Evolutionary conservation across 768 basidiomycete genomes (phyloP), one percentile per base, ranked within the genome.

Genomic region (Austroboletus festivus): DNA sequence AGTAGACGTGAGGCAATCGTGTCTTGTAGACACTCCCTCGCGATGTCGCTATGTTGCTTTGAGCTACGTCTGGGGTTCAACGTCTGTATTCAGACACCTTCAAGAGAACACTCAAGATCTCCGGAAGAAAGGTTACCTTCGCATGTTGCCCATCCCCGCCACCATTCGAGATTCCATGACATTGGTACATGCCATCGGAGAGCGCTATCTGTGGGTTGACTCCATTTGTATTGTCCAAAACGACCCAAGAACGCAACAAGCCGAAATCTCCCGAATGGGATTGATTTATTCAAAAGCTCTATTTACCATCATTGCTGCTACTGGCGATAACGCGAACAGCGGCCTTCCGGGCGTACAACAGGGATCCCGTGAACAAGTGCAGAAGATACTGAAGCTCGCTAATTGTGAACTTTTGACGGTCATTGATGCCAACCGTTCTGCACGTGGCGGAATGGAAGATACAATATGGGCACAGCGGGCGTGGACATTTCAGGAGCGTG

Each of bases 141-240:
- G 13, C 15, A 40, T 44, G 1, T 28, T 47, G n/a, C 42, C 46
- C 9, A 46, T 65, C 21, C 58, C 62, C 5, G 21, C 49, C 18
- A 63, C 62, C 3, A 61, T 64, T 23, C 39, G 46, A 34, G 64
- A 64, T 40, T 56, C 64, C 11, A 51, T 63, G 1, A 49, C 52
- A 5, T 42, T 67, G 10, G 50, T 54, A 10, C 52, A 33, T 7
- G 39, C 43, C 30, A 56, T 67, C 11, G 54, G 59, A 34, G 51
- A 58, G 37, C 54, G 54, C 16, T 65, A 63, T 30, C 33, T 62
- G 16, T 62, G 63, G 61, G 54, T 65, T 3, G 63, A 62, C 20
- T 50, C 61, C 3, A 18, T 62, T 0, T 63, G 61, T 13, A 65
- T 63, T 31, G 46, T 50, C 28, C 61, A 60, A 38, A 23, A 63